phyloP scores from a whole-genome alignment of 257 asterid species.

The Petunia axillaris region DNA sequence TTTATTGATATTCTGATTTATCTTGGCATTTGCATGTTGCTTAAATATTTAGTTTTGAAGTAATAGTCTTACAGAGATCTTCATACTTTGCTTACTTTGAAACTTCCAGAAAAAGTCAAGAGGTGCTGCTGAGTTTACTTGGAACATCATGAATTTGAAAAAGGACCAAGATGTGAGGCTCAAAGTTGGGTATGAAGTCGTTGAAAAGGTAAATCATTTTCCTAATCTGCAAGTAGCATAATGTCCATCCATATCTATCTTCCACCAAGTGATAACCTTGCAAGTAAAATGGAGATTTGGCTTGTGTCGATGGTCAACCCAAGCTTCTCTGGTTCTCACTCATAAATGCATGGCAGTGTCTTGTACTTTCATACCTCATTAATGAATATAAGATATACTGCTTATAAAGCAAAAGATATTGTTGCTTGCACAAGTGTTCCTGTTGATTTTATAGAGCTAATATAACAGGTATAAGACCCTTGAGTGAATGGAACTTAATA shows the following conservation, averaged over 20 bases:
- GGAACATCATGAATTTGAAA: slow-evolving; percentile 62
- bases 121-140: slow-evolving; percentile 80
- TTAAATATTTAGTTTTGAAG: slow-evolving; percentile 12
- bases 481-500: background rate
- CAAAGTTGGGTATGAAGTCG: slow-evolving; percentile 75
- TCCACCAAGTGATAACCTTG: background rate
- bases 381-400: background rate
- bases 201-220: slow-evolving; percentile 60
- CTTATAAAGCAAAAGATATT: background rate
- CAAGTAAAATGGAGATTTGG: background rate
- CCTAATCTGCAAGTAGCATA: slow-evolving; percentile 16
- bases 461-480: background rate
- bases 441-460: slow-evolving; percentile 2
- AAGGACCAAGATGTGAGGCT: slow-evolving; percentile 78
- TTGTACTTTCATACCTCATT: background rate
- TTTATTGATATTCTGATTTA: background rate
- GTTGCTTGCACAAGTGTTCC: slow-evolving; percentile 7
- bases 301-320: background rate
- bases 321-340: slow-evolving; percentile 16
- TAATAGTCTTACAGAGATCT: background rate
- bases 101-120: slow-evolving; percentile 54
- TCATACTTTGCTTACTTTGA: background rate
- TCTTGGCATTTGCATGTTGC: slow-evolving; percentile 5
- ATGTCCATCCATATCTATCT: background rate
- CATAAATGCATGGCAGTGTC: background rate